Conservation (phyloP, 2,329 filamentous ascomycete species). For the Fusarium odoratissimum region DNA sequence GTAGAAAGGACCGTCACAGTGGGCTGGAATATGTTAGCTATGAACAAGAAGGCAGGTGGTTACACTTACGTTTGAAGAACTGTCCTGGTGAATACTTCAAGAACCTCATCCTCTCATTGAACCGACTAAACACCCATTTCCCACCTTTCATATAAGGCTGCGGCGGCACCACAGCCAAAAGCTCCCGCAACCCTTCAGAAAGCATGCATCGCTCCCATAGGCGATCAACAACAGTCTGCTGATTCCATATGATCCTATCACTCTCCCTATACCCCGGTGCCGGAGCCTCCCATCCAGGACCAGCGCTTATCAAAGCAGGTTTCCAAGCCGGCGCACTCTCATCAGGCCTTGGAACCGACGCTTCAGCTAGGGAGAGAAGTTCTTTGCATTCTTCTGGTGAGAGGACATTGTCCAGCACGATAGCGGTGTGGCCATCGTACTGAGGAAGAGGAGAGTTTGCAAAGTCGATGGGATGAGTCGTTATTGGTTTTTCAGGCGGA, state of each 20-base stretch:
- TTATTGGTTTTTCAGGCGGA: conserved; percentile 55
- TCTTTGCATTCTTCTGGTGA: conserved; percentile 66
- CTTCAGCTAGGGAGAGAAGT: conserved; percentile 64
- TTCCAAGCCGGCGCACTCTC: conserved; percentile 63
- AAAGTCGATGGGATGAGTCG: conserved; percentile 64
- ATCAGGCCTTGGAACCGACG: conserved; percentile 54
- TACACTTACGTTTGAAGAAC: conserved; percentile 70
- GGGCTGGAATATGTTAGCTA: conserved; percentile 57
- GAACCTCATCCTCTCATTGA: conserved; percentile 82
- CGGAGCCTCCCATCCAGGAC: conserved; percentile 68
- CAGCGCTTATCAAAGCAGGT: conserved; percentile 75
- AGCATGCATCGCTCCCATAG: conserved; percentile 70
- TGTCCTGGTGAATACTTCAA: conserved; percentile 77
- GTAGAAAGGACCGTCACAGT: conserved; percentile 74
- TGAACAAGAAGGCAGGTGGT: accelerated
- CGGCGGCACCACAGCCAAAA: conserved; percentile 52
- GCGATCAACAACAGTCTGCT: conserved; percentile 68
- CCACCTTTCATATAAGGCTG: conserved; percentile 39
- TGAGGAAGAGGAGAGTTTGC: conserved; percentile 58
- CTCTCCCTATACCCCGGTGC: conserved; percentile 71
- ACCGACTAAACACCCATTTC: conserved; percentile 58
- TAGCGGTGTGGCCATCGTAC: conserved; percentile 65
- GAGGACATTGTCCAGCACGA: conserved; percentile 71
- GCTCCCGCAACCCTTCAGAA: conserved; percentile 55
- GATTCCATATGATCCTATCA: conserved; percentile 82